Base-by-base conservation (phyloP, 352 stramenopile species). In the Globisporangium takayamanum region DNA sequence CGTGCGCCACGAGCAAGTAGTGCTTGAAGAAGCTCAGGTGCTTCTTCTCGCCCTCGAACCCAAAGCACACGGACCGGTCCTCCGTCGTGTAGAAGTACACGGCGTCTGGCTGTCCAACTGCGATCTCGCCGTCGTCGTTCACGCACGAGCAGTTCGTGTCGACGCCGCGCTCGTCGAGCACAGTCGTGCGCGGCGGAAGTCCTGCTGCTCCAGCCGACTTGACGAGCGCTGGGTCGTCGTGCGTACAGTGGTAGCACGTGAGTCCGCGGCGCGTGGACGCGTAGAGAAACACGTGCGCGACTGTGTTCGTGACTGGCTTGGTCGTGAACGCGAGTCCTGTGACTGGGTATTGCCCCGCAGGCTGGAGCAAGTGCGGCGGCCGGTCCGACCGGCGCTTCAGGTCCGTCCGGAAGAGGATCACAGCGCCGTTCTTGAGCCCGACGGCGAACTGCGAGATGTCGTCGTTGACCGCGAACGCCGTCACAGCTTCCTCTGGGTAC, bases 51-150 rank as follows among this genome's bases (percentile, higher is more conserved):
- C 85, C 85, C 71, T 95, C 83, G 63, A 95, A 95, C 7, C 74
- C 88, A 67, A 94, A 92, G 57, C 84, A 93, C n/a, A 90, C 84
- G 0, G 78, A 87, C 5, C 87, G 84, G 37, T 96, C 88, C 64
- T 96, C 86, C 1, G 79, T 88, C 22, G 81, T 92, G 76, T 95
- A 96, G 54, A 94, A 95, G 68, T 95, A 96, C 14, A 96, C 80
- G 8, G 80, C 85, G 59, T 95, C 87, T 0, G 80, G 87, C 64
- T 95, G 85, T 1, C 85, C 85, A 3, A 94, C 79, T 3, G 82
- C 83, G 12, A 94, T 84, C 48, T 94, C 83, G 26, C 83, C 85
- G 49, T 93, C 85, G 22, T 94, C 85, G 52, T 90, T 94, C 53
- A 93, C 80, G 48, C 81, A 89, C 39, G 80, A 86, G 51, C 81